Conservation (phyloP, 208 protist species). For the Balamuthia mandrillaris region DNA sequence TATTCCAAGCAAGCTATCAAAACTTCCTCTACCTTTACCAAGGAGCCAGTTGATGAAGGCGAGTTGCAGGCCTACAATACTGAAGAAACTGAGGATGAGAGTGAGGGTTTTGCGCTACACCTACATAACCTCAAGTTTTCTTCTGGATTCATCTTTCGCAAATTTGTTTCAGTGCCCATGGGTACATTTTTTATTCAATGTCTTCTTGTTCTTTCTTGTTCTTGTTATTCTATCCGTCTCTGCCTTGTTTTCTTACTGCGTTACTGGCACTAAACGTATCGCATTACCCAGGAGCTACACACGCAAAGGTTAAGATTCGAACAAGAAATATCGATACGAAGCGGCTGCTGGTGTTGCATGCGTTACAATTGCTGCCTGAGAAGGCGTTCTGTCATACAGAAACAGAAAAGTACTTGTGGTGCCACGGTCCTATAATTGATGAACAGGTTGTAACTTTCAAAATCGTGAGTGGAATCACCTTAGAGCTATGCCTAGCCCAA, state of each 20-base stretch:
- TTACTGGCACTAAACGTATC: not conserved
- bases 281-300: too few species aligned
- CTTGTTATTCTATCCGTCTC: not conserved
- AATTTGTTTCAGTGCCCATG: not conserved
- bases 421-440: too few species aligned
- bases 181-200: too few species aligned
- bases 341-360: conserved; percentile 24
- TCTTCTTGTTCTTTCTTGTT: not conserved
- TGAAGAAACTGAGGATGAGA: too few species aligned
- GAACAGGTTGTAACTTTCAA: not conserved
- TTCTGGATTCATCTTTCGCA: too few species aligned
- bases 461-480: not conserved
- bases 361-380: conserved; percentile 9
- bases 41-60: not conserved
- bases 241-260: not conserved
- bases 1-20: not conserved
- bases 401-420: conserved; percentile 25
- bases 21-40: not conserved
- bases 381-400: not conserved
- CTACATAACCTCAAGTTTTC: too few species aligned
- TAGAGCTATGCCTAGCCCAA: conserved; percentile 30
- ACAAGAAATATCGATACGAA: not conserved
- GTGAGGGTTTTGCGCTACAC: not conserved
- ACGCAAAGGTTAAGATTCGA: too few species aligned
- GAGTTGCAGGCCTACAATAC: too few species aligned